Evolutionary conservation across 495 filamentous ascomycete genomes (phyloP).

Genomic region (Rhizodiscina lignyota): DNA sequence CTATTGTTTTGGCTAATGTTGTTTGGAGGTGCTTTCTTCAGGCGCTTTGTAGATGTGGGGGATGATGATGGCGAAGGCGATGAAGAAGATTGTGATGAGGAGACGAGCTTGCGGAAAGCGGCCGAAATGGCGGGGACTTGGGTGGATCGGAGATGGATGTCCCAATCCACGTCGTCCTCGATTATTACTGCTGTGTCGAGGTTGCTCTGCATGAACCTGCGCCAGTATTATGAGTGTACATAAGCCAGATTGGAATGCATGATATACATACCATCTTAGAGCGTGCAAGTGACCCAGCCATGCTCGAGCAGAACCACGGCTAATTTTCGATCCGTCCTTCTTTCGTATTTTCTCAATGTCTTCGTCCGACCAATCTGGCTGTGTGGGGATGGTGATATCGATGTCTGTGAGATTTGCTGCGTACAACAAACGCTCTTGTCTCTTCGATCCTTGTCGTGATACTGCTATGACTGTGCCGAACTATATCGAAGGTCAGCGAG

Average conservation of each 20-base stretch:
- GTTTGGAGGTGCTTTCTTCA: not conserved
- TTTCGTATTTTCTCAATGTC: conserved; percentile 12
- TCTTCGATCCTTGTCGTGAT: conserved; percentile 11
- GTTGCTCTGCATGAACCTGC: conserved; percentile 24
- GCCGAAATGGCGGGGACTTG: conserved; percentile 17
- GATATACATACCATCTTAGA: conserved; percentile 12
- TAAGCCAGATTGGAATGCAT: not conserved
- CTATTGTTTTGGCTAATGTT: not conserved
- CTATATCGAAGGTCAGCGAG: not conserved
- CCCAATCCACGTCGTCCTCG: conserved; percentile 33
- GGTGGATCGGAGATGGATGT: conserved; percentile 20
- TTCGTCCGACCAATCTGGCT: conserved; percentile 19
- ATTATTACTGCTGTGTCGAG: conserved; percentile 28
- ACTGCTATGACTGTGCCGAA: conserved; percentile 21
- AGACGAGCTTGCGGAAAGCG: conserved; percentile 8
- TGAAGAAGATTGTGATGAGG: not conserved
- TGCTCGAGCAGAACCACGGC: conserved; percentile 14
- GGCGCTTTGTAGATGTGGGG: not conserved
- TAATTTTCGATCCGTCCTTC: conserved; percentile 10
- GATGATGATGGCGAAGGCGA: not conserved
- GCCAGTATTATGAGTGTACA: not conserved
- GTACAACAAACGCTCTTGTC: conserved; percentile 14
- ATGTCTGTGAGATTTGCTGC: conserved; percentile 21
- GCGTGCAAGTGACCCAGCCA: conserved; percentile 22
- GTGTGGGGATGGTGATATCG: conserved; percentile 18